Base-by-base conservation (phyloP, 495 filamentous ascomycete genomes). In the Hyaloscypha finlandica region DNA sequence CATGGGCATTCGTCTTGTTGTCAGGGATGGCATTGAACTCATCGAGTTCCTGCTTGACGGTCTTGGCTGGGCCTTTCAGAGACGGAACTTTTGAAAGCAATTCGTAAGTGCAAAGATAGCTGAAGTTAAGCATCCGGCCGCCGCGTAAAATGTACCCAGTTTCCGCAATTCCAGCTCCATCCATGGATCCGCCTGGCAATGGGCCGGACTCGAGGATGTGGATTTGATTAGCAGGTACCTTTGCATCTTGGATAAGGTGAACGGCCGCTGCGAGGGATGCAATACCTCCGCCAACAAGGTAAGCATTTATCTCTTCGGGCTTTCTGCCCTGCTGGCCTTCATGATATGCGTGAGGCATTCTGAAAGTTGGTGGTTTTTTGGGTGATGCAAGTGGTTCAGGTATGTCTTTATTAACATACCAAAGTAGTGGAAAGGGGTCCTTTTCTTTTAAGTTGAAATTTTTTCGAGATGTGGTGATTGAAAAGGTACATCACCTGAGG, bases 231-330 rank as follows among this genome's bases (percentile, higher is more conserved):
- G 75, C 68, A 1, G 80, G 77, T 2, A 83, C 73, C 2, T 78
- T 73, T n/a, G 78, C 78, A 74, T 81, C 80, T 37, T 76, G 71
- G 63, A 81, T 74, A 58, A 82, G 74, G 63, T 80, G 74, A 11
- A 77, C 75, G 11, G 81, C 80, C 1, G 80, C 73, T 6, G 78
- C 73, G 12, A 82, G 75, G 11, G 79, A 79, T 2, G 78, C 76
- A 61, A 81, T 76, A 51, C 81, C 79, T 48, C 74, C 76, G 16
- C 80, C 81, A 12, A 83, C 71, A 6, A 82, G 69, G 70, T 77
- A 82, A 3, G 76, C 79, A 16, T 78, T 70, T 19, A 67, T 70
- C 31, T 72, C 61, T 16, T 73, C 61, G 2, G 77, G 75, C 33
- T 78, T 69, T n/a, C 75, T 48, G 29, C 30, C 14, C 56, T 20